Evolutionary conservation across 345 rosid species (phyloP), one percentile per base, ranked within the genome.

Genomic region (Leavenworthia alabamica): DNA sequence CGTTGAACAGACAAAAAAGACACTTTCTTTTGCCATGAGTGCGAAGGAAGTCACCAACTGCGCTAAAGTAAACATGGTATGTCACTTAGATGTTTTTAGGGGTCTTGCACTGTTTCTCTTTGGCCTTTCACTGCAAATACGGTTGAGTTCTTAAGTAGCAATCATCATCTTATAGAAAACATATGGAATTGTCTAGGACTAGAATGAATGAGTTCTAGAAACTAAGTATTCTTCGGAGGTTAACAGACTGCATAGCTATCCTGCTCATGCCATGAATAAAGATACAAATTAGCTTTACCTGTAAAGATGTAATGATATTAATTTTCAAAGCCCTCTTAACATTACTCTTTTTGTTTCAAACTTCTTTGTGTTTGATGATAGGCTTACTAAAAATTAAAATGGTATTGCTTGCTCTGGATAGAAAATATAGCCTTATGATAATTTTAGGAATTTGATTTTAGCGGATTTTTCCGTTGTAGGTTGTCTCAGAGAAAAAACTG

Each of bases 31-130:
- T 71, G 98, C 98, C 39, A 82, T 79, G 52, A 88, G 95, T 44
- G 98, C 98, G 14, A 92, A 86, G 79, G 96, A 92, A 78, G 98
- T 92, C 52, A 86, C 88, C 14, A 92, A 88, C 81, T 83, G 76
- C 56, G 90, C 98, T 46, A 85, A 78, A 69, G 89, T 92, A 49
- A 92, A 92, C 74, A 82, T 92, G 98, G 98, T 88, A 81, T 36
- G 84, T 45, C 42, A 36, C 24, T 44, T 57, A 46, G 37, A 24
- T 49, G 5, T 24, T 47, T 60, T 8, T 29, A 9, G 42, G 14
- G 54, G 6, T 13, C 5, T 4, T 27, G 15, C 31, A 36, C 23
- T 22, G 36, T 16, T 48, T 23, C 12, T 33, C 41, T 23, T 46
- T 61, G 24, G 44, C 23, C 45, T 60, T 45, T 40, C 43, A 33